A percentile compares a stretch with the other conserved stretches of the same genome.
These are phyloP conservation scores for Thelonectria rubi DNA, from an alignment of 2,329 filamentous ascomycete species.

Conservation along the genomic window DNA sequence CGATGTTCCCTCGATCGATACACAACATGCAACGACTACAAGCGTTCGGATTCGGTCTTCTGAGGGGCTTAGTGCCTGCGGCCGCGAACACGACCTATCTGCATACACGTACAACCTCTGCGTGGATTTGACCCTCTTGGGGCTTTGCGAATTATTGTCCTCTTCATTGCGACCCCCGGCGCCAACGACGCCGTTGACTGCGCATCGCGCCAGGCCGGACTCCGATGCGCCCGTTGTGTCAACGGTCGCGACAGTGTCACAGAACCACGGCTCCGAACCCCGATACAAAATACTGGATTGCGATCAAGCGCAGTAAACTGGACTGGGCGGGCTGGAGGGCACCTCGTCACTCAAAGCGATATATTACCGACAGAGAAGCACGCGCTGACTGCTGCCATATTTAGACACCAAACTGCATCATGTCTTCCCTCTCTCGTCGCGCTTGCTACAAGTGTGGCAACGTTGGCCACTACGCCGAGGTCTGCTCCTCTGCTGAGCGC, in stretches of 20 bases:
- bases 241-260: neutral
- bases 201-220: neutral
- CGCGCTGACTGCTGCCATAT: conserved; percentile 23
- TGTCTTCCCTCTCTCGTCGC: conserved; percentile 84
- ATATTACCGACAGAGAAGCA: neutral
- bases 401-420: conserved; percentile 52
- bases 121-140: neutral
- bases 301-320: neutral
- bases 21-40: conserved; percentile 9
- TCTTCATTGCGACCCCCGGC: neutral
- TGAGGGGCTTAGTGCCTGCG: neutral
- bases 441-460: conserved; percentile 88
- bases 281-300: neutral
- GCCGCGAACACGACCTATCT: neutral
- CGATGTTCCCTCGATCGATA: neutral
- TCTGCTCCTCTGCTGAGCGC: conserved; percentile 96
- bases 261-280: neutral
- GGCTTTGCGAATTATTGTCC: neutral
- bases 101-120: neutral
- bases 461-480: conserved; percentile 83
- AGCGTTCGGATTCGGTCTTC: neutral
- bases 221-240: neutral
- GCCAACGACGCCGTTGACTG: neutral
- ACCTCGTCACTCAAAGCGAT: neutral
- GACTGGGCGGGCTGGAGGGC: neutral